A percentile compares a stretch with the other conserved stretches of the same genome.
These are phyloP conservation scores for Aspergillus versicolor DNA, from an alignment of 2,329 filamentous ascomycete genomes.

Conservation along the genomic window DNA sequence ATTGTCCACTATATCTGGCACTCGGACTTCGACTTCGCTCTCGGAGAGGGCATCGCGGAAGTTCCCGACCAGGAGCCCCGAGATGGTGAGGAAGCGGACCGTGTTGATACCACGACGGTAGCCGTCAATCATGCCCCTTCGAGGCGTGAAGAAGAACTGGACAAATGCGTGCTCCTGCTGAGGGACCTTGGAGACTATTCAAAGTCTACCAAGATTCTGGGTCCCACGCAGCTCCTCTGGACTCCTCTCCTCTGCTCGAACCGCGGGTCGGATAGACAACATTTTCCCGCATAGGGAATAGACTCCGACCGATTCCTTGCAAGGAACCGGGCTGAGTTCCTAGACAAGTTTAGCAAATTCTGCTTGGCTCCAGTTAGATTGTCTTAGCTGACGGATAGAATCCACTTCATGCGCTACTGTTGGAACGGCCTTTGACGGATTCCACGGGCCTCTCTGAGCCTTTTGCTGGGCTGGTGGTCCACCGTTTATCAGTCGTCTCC, in stretches of 20 bases:
- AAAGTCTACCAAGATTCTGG: conserved; percentile 12
- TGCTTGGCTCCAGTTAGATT: neutral
- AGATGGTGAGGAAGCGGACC: neutral
- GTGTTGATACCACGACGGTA: neutral
- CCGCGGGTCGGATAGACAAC: conserved; percentile 14
- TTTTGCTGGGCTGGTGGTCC: neutral
- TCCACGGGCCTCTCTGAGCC: conserved; percentile 2
- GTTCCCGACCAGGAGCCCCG: neutral
- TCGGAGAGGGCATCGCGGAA: neutral
- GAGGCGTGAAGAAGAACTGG: conserved; percentile 1
- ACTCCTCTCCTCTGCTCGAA: neutral
- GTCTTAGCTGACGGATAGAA: neutral
- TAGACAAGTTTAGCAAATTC: neutral
- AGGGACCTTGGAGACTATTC: conserved; percentile 14
- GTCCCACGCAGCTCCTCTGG: conserved; percentile 9
- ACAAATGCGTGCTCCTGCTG: neutral
- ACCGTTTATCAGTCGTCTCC: neutral
- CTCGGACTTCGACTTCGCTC: neutral
- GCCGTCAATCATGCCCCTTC: neutral
- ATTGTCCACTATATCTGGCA: neutral
- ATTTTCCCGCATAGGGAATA: conserved; percentile 16
- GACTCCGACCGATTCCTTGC: conserved; percentile 2
- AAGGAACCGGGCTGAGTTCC: neutral
- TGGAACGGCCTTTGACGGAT: neutral
- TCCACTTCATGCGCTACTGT: conserved; percentile 4